Evolutionary conservation across 176 grass and related monocot species (phyloP), one percentile per base, ranked within the genome.

Genomic region (Microstegium vimineum): DNA sequence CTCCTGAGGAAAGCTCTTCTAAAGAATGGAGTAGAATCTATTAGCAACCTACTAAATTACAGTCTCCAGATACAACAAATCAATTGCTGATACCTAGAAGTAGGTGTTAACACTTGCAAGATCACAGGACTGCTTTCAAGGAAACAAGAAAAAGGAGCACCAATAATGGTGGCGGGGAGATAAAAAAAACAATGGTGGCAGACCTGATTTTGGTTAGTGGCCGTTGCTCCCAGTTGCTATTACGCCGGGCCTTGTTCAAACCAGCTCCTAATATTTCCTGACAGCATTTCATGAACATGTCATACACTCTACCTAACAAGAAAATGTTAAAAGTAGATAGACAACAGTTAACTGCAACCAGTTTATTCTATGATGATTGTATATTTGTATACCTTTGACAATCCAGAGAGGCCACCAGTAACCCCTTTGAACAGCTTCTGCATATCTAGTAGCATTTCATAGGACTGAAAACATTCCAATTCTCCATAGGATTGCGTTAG

Each of bases 371-470:
- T 71, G 25, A 51, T 17, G 46, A 74, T 68, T 80, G 22, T 37
- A 66, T 88, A 94, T 77, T 18, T 80, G 25, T 37, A 51, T 92
- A 97, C 94, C 91, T 97, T 92, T 17, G 91, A 87, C 61, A 98
- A 85, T 31, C 95, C 92, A 80, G 92, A 92, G n/a, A 98, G 88
- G 54, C 95, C 95, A 78, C 92, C 95, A 60, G 81, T 90, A 87
- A 75, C 81, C 54, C 87, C 86, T 88, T 98, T 94, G 68, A 98
- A 98, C 66, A 98, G 82, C 73, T 98, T 98, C 78, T 93, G 92
- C 82, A 98, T 86, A 81, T 98, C 95, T 89, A 98, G 95, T 75
- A 98, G 82, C 95, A 91, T 94, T 83, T 94, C 88, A 45, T 98
- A 98, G 40, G 84, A 98, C 78, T 85, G 83, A 68, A 98, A 98